Evolutionary conservation across 345 rosid species (phyloP).

Genomic region (Passiflora organensis): DNA sequence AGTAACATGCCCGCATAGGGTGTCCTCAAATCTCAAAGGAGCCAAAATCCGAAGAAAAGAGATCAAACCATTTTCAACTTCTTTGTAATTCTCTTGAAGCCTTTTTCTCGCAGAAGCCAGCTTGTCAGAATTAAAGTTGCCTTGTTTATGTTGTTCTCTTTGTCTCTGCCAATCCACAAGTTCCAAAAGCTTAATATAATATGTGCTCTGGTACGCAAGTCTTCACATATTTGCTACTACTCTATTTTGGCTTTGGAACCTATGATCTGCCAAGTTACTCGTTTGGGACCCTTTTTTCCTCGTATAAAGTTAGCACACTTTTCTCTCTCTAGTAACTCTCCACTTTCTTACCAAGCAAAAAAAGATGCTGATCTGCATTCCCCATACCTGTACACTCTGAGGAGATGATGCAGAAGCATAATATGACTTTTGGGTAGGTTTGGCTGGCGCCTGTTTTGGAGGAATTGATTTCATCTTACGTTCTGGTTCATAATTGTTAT

Average conservation of each 20-base stretch:
- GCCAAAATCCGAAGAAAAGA: not conserved
- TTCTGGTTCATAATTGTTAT: conserved; percentile 65
- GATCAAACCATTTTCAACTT: conserved; percentile 82
- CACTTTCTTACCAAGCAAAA: conserved; percentile 16
- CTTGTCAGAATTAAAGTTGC: conserved; percentile 51
- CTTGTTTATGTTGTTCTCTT: conserved; percentile 53
- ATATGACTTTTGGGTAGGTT: conserved; percentile 35
- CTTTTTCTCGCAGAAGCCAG: conserved; percentile 71
- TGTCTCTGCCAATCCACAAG: conserved; percentile 47
- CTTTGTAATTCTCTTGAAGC: conserved; percentile 82
- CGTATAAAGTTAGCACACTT: too few relatives aligned
- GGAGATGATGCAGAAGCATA: conserved; percentile 40
- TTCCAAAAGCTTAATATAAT: too few relatives aligned
- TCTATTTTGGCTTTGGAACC: too few relatives aligned
- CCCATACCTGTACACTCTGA: conserved; percentile 47
- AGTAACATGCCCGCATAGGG: not conserved
- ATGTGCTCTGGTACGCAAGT: too few relatives aligned
- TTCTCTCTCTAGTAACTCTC: not conserved
- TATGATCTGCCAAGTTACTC: too few relatives aligned
- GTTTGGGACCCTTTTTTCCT: too few relatives aligned
- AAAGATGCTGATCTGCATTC: conserved; percentile 3
- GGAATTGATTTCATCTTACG: conserved; percentile 47
- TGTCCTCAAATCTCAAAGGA: not conserved
- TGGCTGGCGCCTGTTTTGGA: conserved; percentile 50
- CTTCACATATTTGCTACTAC: too few relatives aligned